Percentiles rank a stretch among this genome's conserved stretches.
Evolutionary conservation across 1,284 basidiomycete genomes (phyloP).

Genomic region (Ustilago bromivora): DNA sequence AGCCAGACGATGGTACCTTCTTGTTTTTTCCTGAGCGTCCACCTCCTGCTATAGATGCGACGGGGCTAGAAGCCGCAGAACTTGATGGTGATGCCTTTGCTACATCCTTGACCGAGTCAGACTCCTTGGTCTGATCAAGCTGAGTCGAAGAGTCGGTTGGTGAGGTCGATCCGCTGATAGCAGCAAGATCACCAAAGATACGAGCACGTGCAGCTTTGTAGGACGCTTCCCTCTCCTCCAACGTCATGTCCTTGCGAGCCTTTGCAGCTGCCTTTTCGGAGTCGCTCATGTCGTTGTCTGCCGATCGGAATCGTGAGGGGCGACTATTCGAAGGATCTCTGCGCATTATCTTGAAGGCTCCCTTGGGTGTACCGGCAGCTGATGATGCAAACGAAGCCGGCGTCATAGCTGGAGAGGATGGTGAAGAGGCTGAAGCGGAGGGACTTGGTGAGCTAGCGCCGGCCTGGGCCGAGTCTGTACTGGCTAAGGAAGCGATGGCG

Average conservation of each 20-base stretch:
- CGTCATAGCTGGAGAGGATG: conserved; percentile 13
- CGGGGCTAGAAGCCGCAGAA: conserved; percentile 31
- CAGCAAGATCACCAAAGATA: conserved; percentile 53
- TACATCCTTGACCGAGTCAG: neutral
- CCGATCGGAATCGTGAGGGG: conserved; percentile 16
- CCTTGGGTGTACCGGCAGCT: conserved; percentile 14
- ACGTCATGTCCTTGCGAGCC: conserved; percentile 58
- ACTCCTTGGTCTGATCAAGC: conserved; percentile 14
- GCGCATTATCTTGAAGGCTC: conserved; percentile 53
- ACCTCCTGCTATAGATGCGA: conserved; percentile 19
- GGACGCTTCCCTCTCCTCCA: conserved; percentile 60
- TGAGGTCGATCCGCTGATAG: conserved; percentile 14
- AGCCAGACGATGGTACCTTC: conserved; percentile 23
- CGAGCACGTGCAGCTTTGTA: conserved; percentile 60
- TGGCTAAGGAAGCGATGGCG: conserved; percentile 3
- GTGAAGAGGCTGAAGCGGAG: conserved; percentile 16
- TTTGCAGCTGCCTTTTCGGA: conserved; percentile 28
- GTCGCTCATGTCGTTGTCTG: conserved; percentile 23
- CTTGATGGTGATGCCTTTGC: conserved; percentile 17
- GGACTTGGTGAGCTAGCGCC: conserved; percentile 3
- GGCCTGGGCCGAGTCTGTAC: neutral
- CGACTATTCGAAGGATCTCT: conserved; percentile 45
- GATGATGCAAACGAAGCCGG: conserved; percentile 6
- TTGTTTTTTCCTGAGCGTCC: conserved; percentile 11
- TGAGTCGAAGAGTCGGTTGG: conserved; percentile 24